These are phyloP conservation scores for Colletotrichum tabaci DNA, from an alignment of 2,329 filamentous ascomycete genomes.

Conservation along the genomic window DNA sequence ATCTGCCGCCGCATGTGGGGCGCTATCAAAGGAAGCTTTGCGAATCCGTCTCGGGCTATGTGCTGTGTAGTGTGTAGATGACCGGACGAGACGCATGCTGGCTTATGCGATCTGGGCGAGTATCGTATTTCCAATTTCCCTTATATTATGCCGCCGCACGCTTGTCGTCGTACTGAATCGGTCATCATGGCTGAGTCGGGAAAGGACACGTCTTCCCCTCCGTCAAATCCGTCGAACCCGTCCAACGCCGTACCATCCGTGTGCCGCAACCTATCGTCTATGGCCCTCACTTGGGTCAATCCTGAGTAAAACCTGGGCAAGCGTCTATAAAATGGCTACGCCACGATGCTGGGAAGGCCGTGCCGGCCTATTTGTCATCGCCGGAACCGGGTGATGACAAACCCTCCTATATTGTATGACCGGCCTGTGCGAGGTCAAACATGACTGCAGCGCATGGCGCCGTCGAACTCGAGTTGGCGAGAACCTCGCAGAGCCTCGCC, in stretches of 20 bases:
- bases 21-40: background rate
- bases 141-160: background rate
- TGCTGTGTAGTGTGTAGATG: slow-evolving; percentile 2
- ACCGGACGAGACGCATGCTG: slow-evolving; percentile 3
- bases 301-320: background rate
- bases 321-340: background rate
- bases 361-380: background rate
- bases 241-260: background rate
- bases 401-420: background rate
- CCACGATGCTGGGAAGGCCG: background rate
- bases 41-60: slow-evolving; percentile 1
- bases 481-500: background rate
- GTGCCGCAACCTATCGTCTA: background rate
- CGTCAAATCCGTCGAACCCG: too few species aligned
- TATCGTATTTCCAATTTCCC: slow-evolving; percentile 1
- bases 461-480: background rate
- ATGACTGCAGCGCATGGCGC: background rate
- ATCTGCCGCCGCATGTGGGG: slow-evolving; percentile 6
- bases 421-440: background rate
- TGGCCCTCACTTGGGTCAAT: background rate
- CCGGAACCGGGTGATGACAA: background rate
- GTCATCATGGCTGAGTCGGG: background rate
- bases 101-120: background rate
- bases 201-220: background rate
- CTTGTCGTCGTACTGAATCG: background rate